These are phyloP conservation scores for Phytophthora fragariae DNA, from an alignment of 352 stramenopile genomes.

Conservation along the genomic window DNA sequence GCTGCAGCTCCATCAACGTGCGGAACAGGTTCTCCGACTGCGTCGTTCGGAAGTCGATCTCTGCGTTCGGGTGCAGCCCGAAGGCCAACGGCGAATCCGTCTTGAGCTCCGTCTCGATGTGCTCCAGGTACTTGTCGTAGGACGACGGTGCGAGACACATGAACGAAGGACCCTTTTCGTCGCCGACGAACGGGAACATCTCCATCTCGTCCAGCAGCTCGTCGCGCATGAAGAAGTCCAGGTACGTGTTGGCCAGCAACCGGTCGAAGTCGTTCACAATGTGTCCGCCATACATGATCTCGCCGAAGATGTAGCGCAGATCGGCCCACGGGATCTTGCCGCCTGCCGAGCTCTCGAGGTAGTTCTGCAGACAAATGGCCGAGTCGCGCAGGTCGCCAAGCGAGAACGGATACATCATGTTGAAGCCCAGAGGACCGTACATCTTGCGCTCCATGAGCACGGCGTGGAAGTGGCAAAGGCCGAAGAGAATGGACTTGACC, in stretches of 20 bases:
- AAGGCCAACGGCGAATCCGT: slow-evolving; percentile 98
- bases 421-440: slow-evolving; percentile 98
- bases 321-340: slow-evolving; percentile 98
- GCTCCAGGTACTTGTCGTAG: slow-evolving; percentile 98
- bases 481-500: slow-evolving; percentile 97
- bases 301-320: slow-evolving; percentile 96
- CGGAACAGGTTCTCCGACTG: slow-evolving; percentile 96
- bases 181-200: slow-evolving; percentile 97
- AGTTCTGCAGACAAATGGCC: slow-evolving; percentile 95
- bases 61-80: slow-evolving; percentile 97
- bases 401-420: slow-evolving; percentile 99
- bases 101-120: slow-evolving; percentile 97
- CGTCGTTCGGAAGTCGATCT: slow-evolving; percentile 98
- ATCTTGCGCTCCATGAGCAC: slow-evolving; percentile 98
- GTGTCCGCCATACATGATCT: slow-evolving; percentile 98
- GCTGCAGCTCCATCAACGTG: slow-evolving; percentile 96
- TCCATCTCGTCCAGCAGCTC: slow-evolving; percentile 98
- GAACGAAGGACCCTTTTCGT: slow-evolving; percentile 96
- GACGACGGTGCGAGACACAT: slow-evolving; percentile 95
- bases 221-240: slow-evolving; percentile 99
- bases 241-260: slow-evolving; percentile 95
- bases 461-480: slow-evolving; percentile 97
- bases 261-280: slow-evolving; percentile 97
- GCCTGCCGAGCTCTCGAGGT: slow-evolving; percentile 95
- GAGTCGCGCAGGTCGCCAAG: slow-evolving; percentile 96